These are phyloP conservation scores for Aureobasidium sp. DNA, from an alignment of 2,329 filamentous ascomycete species.

Conservation along the genomic window DNA sequence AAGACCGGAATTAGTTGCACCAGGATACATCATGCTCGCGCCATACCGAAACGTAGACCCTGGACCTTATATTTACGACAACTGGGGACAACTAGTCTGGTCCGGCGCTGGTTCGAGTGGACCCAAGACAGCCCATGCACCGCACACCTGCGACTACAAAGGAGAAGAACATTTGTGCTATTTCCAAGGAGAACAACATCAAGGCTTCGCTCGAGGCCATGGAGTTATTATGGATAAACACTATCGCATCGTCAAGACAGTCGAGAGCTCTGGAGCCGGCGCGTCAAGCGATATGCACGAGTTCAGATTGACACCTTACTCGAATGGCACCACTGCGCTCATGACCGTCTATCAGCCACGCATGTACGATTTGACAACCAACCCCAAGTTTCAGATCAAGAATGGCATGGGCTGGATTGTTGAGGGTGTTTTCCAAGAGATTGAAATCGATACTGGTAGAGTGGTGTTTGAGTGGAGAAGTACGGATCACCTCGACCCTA, in stretches of 20 bases:
- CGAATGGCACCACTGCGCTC: conserved; percentile 31
- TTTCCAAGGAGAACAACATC: conserved; percentile 43
- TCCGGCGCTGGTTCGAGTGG: conserved; percentile 41
- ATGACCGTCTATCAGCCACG: conserved; percentile 31
- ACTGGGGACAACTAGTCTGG: conserved; percentile 42
- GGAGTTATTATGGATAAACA: conserved; percentile 44
- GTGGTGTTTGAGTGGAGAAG: conserved; percentile 52
- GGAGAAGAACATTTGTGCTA: conserved; percentile 43
- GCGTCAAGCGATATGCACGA: conserved; percentile 46
- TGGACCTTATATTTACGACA: conserved; percentile 45
- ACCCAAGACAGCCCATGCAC: conserved; percentile 41
- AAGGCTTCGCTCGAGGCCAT: conserved; percentile 44
- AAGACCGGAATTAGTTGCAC: conserved; percentile 28
- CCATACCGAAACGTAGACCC: conserved; percentile 42
- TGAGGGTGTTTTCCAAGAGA: conserved; percentile 45
- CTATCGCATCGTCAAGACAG: conserved; percentile 41
- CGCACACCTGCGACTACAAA: conserved; percentile 41
- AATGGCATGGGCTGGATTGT: conserved; percentile 43
- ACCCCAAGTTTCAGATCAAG: conserved; percentile 27
- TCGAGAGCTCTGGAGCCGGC: conserved; percentile 31
- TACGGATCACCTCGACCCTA: conserved; percentile 46
- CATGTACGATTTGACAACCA: conserved; percentile 38
- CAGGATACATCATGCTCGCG: conserved; percentile 44
- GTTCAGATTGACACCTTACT: conserved; percentile 38
- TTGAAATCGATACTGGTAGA: conserved; percentile 46